These are phyloP conservation scores for Paracoccidioides brasiliensis DNA, from an alignment of 2,329 filamentous ascomycete species.

Conservation along the genomic window DNA sequence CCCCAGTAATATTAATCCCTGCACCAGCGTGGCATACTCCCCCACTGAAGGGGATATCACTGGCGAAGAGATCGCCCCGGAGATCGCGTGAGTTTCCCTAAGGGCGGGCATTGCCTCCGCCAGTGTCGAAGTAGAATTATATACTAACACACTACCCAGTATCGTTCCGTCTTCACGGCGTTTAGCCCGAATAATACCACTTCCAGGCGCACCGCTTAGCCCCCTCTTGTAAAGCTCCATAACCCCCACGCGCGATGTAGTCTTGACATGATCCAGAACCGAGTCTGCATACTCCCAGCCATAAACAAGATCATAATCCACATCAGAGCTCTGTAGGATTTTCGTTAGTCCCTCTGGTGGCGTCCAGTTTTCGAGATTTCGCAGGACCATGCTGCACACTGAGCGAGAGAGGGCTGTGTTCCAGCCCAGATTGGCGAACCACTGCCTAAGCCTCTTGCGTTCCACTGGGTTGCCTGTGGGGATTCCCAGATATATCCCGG, in stretches of 20 bases:
- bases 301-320: conserved; percentile 73
- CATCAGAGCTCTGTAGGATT: conserved; percentile 56
- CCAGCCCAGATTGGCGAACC: conserved; percentile 89
- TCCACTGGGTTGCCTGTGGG: conserved; percentile 53
- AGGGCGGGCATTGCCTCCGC: conserved; percentile 58
- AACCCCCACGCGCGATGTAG: conserved; percentile 62
- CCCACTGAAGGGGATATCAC: conserved; percentile 57
- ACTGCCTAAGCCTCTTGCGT: conserved; percentile 51
- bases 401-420: conserved; percentile 53
- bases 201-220: conserved; percentile 55
- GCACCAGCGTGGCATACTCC: conserved; percentile 58
- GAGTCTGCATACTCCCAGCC: conserved; percentile 62
- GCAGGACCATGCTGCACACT: conserved; percentile 60
- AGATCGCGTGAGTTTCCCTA: conserved; percentile 41
- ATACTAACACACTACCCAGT: conserved; percentile 67
- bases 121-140: conserved; percentile 55
- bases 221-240: conserved; percentile 68
- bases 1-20: conserved; percentile 68
- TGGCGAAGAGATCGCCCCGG: conserved; percentile 68
- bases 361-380: conserved; percentile 58
- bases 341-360: conserved; percentile 65
- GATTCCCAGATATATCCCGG: conserved; percentile 76
- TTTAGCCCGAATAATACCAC: conserved; percentile 74
- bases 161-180: conserved; percentile 52
- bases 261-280: conserved; percentile 61